Base-by-base conservation (phyloP, 805 yeast species). In the Soucietia sequanensis region DNA sequence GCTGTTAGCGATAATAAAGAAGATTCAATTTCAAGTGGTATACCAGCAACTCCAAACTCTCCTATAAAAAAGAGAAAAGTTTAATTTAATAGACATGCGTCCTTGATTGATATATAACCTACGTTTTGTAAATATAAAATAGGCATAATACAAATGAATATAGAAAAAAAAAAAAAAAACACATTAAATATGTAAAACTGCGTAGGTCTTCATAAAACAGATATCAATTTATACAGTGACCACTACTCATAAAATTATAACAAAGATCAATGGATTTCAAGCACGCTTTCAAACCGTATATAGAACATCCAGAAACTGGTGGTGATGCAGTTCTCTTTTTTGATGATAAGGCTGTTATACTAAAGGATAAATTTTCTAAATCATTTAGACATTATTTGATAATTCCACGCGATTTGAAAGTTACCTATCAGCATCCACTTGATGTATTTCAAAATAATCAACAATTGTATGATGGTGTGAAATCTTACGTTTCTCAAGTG, bases 351-450 rank as follows among this genome's bases (percentile, higher is more conserved):
- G 80, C 70, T 10, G 72, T 77, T 2, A 75, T 84, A 3, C 64
- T 85, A 9, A 56, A 58, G 26, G 95, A 85, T 52, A 52, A 50
- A 20, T 85, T 63, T 49, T 86, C 90, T 4, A 85, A 85, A 53
- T 62, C 89, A 0, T 39, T 59, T 4, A 59, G 74, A 23, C 95
- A 85, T 55, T 71, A 68, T 38, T 61, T 85, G 30, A 60, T 86
- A 1, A 54, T 85, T 22, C 89, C 93, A 1, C 61, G 79, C 43
- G 60, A 64, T 33, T 40, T 41, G 0, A 27, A 44, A 9, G 40
- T 73, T 13, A 69, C 85, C 2, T 53, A 45, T 10, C 37, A 48
- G 20, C 75, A 75, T 43, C 93, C 93, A 7, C 52, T 73, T 30
- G 54, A 58, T 20, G 84, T 72, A 4, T 68, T 83, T 34, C 38